Evolutionary conservation across 345 rosid genomes (phyloP), one percentile per base, ranked within the genome.

Genomic region (Cardamine occulta): DNA sequence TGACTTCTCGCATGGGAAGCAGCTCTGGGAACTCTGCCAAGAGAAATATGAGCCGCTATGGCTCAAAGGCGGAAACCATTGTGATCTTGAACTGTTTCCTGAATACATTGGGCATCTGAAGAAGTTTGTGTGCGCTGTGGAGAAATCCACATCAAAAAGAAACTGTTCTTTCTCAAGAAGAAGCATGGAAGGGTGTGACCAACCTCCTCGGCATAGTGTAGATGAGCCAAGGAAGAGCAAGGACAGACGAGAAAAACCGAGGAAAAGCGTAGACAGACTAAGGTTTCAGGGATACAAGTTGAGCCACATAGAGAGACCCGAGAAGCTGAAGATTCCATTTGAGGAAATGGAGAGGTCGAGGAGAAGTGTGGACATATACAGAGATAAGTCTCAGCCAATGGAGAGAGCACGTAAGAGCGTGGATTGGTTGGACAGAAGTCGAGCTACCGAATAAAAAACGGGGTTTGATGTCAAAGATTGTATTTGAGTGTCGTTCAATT

Each of bases 11-110:
- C 97, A 94, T 35, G 98, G 98, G 45, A 94, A 86, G 87, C 97
- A 89, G 73, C 95, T 94, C 7, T 91, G 98, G 98, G 97, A 94
- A 70, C 84, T 91, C 29, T 94, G 97, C 83, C 88, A 85, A 76
- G 96, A 87, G 86, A 91, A 91, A 79, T 91, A 94, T 31, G 98
- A 94, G 57, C 98, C 98, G 15, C 59, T 94, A 67, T 94, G 98
- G 98, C 79, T 91, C 73, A 85, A 84, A 83, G 97, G 93, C 17
- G 98, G 98, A 44, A 90, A 86, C 57, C 98, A 94, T 83, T 89
- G 98, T 62, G 85, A 91, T 68, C 77, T 91, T 80, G 98, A 94
- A 74, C 84, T 84, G 65, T 88, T 76, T 67, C 98, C 98, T 0
- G 97, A 91, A 52, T 91, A 94, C 80, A 83, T 86, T 68, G 83